Evolutionary conservation across 2,329 filamentous ascomycete species (phyloP), one percentile per base, ranked within the genome.

Genomic region (Penicillium polonicum): DNA sequence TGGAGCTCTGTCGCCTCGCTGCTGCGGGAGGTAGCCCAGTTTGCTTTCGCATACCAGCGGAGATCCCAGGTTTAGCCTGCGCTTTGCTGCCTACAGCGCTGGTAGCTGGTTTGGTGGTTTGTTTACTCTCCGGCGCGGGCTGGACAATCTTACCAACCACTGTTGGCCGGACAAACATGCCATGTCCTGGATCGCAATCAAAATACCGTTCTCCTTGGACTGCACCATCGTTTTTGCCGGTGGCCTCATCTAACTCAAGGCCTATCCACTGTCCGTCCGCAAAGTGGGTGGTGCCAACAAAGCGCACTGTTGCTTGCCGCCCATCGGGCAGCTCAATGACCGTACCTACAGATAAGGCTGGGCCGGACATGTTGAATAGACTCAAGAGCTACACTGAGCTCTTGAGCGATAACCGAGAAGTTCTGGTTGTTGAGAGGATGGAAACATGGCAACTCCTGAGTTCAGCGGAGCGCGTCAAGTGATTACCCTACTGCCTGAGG

Each of bases 141-240:
- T 74, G 64, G 61, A 77, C 48, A 69, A 81, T 70, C 35, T 87
- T 79, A 13, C 82, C 83, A 49, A 94, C 80, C 57, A 88, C 88
- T 53, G 83, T 78, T 31, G 91, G 87, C 61, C 90, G 85, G 55
- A 97, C 84, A 69, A 99, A 97, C 85, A 99, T 94, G 81, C 91
- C 85, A 83, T 88, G 75, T 72, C 83, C 76, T 44, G 79, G 76
- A 48, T 81, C 73, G 66, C 93, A 97, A 49, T 92, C 86, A 68
- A 96, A 97, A 73, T 97, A 97, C 21, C 91, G 82, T 71, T 91
- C 85, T 60, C 91, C 92, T 74, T 93, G 85, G 46, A 97, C 91
- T 55, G 89, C 88, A 63, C 93, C 93, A 81, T 97, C 91, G 68
- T 97, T 97, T 80, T 97, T 97, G 33, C 94, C 93, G 21, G 83